Percentiles rank a stretch among this genome's conserved stretches.
These are phyloP conservation scores for Melaleuca quinquenervia DNA, from an alignment of 345 rosid genomes.

Conservation along the genomic window DNA sequence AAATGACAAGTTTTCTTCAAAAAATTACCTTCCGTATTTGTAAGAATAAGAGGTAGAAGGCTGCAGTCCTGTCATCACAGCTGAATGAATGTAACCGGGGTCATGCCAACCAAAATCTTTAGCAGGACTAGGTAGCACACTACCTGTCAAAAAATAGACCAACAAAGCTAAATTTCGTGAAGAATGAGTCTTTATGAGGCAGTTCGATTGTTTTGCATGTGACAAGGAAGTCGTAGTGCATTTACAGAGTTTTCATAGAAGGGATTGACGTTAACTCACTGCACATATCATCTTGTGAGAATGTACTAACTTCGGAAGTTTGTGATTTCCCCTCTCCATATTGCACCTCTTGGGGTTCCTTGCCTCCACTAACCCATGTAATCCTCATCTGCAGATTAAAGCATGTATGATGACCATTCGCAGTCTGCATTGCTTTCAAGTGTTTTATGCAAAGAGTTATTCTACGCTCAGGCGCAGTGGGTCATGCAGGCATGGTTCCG, in stretches of 20 bases:
- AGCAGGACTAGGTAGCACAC: conserved; percentile 41
- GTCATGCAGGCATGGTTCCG: not conserved
- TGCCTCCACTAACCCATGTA: conserved; percentile 61
- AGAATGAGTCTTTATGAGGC: not conserved
- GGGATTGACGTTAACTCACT: conserved; percentile 16
- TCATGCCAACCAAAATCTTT: conserved; percentile 80
- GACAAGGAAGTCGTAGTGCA: not conserved
- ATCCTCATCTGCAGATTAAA: conserved; percentile 41
- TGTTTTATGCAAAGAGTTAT: not conserved
- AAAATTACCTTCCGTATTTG: conserved; percentile 56
- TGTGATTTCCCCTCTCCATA: conserved; percentile 31
- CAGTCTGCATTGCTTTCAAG: not conserved
- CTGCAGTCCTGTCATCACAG: conserved; percentile 44
- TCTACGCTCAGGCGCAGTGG: not conserved
- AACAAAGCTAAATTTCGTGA: not conserved
- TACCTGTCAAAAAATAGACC: conserved; percentile 7
- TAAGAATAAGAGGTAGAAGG: conserved; percentile 34
- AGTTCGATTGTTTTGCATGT: not conserved
- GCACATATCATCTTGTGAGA: conserved; percentile 49
- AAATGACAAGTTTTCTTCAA: not conserved
- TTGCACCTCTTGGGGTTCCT: conserved; percentile 31
- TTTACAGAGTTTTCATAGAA: not conserved
- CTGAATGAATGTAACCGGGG: conserved; percentile 62
- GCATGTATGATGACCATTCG: not conserved
- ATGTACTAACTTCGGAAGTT: conserved; percentile 35